These are phyloP conservation scores for Tylopilus orsonianus DNA, from an alignment of 1,284 basidiomycete genomes.

Conservation along the genomic window DNA sequence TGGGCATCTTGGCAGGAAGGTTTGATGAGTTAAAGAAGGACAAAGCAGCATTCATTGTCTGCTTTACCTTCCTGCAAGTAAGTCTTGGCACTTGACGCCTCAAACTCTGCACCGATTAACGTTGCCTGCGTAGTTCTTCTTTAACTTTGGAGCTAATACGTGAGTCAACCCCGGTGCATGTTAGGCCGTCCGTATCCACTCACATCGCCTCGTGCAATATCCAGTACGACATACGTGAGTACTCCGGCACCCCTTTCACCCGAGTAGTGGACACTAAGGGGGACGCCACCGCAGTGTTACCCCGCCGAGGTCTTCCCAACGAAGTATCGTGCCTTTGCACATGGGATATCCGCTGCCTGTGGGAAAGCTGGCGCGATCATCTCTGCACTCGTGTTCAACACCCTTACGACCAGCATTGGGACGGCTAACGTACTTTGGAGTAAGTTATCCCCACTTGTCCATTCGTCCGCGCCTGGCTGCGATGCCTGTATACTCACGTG, in stretches of 20 bases:
- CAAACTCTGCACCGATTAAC: neutral
- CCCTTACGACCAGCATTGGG: constrained; percentile 63
- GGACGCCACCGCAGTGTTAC: constrained; percentile 45
- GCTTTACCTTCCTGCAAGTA: constrained; percentile 62
- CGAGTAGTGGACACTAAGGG: constrained; percentile 3
- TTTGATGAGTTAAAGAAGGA: constrained; percentile 53
- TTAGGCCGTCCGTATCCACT: constrained; percentile 3
- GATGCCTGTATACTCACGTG: constrained; percentile 6
- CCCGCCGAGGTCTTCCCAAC: constrained; percentile 92
- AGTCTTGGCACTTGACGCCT: neutral
- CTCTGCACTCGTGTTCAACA: constrained; percentile 78
- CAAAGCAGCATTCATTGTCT: constrained; percentile 67
- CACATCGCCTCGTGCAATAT: constrained; percentile 2
- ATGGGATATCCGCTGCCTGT: constrained; percentile 77
- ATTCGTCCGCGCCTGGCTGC: neutral
- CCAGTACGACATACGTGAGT: constrained; percentile 56
- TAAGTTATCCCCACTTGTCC: constrained; percentile 38
- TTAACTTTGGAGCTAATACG: constrained; percentile 88
- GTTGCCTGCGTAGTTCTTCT: constrained; percentile 55
- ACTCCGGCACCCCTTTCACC: neutral
- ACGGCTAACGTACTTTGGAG: constrained; percentile 64
- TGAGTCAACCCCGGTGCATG: constrained; percentile 32
- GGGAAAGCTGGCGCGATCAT: constrained; percentile 85
- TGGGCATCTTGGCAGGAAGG: constrained; percentile 64
- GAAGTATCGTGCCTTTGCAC: constrained; percentile 74